Conservation (phyloP, 2,329 filamentous ascomycete species). For the Ceratocystis huliohia region DNA sequence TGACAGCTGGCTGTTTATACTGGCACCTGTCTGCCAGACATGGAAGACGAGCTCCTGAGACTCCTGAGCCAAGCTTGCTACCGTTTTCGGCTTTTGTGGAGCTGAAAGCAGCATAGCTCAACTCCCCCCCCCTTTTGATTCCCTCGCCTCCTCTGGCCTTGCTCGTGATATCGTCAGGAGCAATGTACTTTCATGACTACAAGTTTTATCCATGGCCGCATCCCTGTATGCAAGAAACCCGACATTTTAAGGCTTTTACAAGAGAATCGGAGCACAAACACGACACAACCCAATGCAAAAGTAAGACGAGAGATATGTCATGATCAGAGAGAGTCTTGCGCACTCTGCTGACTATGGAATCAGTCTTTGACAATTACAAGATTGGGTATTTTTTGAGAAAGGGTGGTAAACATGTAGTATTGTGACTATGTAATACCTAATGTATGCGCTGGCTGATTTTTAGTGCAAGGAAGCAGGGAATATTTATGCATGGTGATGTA, state of each 20-base stretch:
- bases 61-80: background rate
- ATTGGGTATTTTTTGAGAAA: no score
- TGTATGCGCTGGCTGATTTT: conserved; percentile 10
- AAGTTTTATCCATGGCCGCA: background rate
- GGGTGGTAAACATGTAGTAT: background rate
- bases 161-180: background rate
- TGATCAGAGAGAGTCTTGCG: no score
- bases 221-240: background rate
- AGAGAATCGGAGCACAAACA: background rate
- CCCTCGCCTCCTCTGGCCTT: background rate
- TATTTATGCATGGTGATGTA: conserved; percentile 17
- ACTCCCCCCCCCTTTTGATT: background rate
- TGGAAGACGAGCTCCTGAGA: background rate
- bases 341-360: no score
- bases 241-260: background rate
- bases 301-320: background rate
- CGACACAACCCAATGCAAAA: background rate
- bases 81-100: background rate
- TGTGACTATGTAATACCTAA: background rate
- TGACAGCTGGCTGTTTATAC: background rate
- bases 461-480: conserved; percentile 4
- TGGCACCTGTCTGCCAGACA: background rate
- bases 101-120: background rate
- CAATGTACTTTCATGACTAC: background rate
- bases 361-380: no score